Percentiles rank a stretch among this genome's conserved stretches.
These are phyloP conservation scores for Acacia acuminata DNA, from an alignment of 306 rosid genomes.

Conservation along the genomic window DNA sequence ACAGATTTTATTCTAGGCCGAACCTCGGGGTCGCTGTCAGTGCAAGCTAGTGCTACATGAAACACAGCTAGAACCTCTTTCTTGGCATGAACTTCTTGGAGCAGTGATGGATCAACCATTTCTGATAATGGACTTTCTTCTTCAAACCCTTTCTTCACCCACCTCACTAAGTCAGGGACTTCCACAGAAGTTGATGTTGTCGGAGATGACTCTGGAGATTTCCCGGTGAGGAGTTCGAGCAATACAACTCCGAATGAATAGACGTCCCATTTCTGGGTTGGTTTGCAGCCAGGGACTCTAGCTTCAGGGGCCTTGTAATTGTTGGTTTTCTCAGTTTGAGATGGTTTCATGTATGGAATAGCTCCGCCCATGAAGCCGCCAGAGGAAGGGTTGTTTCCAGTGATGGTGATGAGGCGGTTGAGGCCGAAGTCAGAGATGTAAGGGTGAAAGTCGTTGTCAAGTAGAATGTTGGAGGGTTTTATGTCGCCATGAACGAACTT, in stretches of 20 bases:
- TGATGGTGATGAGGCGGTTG: slow-evolving; percentile 71
- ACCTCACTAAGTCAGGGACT: slow-evolving; percentile 80
- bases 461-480: slow-evolving; percentile 92
- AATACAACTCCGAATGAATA: slow-evolving; percentile 88
- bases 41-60: slow-evolving; percentile 85
- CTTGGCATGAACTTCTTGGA: slow-evolving; percentile 90
- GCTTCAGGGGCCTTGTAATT: slow-evolving; percentile 90
- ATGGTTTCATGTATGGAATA: slow-evolving; percentile 71
- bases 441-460: slow-evolving; percentile 78
- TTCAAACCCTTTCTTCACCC: slow-evolving; percentile 92
- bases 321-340: slow-evolving; percentile 69
- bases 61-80: slow-evolving; percentile 88
- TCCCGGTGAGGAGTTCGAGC: slow-evolving; percentile 90
- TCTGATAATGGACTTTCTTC: slow-evolving; percentile 87
- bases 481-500: slow-evolving; percentile 95
- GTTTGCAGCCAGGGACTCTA: slow-evolving; percentile 60
- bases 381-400: slow-evolving; percentile 88
- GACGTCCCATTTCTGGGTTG: slow-evolving; percentile 91
- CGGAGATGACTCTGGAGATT: slow-evolving; percentile 87
- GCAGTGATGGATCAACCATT: slow-evolving; percentile 81
- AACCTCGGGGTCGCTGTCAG: slow-evolving; percentile 84
- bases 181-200: slow-evolving; percentile 84
- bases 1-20: slow-evolving; percentile 91
- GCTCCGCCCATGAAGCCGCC: slow-evolving; percentile 96
- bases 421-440: slow-evolving; percentile 89